Base-by-base conservation (phyloP, 192 early-diverging fungal species). In the Spizellomyces punctatus region DNA sequence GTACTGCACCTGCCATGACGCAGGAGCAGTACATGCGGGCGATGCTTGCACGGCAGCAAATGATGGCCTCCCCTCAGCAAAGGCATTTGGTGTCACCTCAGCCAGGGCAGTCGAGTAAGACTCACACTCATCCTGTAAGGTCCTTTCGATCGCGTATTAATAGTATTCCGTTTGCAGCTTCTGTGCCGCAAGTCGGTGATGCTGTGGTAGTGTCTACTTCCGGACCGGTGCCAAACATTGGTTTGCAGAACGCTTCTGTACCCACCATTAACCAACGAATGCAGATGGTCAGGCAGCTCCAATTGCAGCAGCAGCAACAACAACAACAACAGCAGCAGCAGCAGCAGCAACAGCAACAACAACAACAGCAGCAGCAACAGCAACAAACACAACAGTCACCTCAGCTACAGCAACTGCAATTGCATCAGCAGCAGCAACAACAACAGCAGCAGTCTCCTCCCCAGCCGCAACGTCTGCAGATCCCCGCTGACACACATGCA, bases 1-100 rank as follows among this genome's bases (percentile, higher is more conserved):
- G 50, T 36, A 19, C 61, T 8, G 49, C 62, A 5, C 21, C 63
- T 12, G 50, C 63, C 19, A 57, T 54, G 46, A 57, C 49, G 22
- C 71, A 72, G 27, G 71, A 72, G 17, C 71, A 72, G 50, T 72
- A 64, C 41, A 27, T 72, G 61, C 46, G 71, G 10, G 71, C 71
- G 42, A 56, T 72, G 62, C 22, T 72, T 9, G 62, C 62, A 9
- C 71, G 63, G 12, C 60, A 64, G 60, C 71, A 71, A 65, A 16
- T 22, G 46, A 65, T 65, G 46, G 63, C 44, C 6, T 65, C 63
- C 43, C 63, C 63, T 14, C 63, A 65, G 41, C 43, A 42, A 0
- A 4, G 63, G 63, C 36, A 43, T 48, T 14, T 43, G 5, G 46
- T 27, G 22, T 44, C 63, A 10, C 22, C 42, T 14, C 36, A 47